Conservation (phyloP, 257 asterid genomes). For the Cruciata laevipes region DNA sequence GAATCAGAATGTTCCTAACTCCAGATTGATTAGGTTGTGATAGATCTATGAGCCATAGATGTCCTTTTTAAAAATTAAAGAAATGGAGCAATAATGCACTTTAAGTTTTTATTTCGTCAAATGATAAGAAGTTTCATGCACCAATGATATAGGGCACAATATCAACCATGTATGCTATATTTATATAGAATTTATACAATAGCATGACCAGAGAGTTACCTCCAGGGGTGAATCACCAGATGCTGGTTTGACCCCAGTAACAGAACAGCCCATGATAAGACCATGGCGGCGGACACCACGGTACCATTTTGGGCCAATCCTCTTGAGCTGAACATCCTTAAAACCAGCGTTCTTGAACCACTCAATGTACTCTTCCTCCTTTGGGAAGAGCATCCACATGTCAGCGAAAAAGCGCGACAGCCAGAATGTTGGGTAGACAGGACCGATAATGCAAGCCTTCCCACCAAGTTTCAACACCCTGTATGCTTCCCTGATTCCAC, state of each 20-base stretch:
- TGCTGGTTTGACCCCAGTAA: constrained; percentile 72
- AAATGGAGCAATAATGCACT: background rate
- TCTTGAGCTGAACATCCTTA: constrained; percentile 74
- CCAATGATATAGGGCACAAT: background rate
- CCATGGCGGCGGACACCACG: constrained; percentile 97
- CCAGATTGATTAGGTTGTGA: too few relatives aligned
- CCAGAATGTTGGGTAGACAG: constrained; percentile 88
- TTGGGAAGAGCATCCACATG: constrained; percentile 97
- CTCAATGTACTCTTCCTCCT: constrained; percentile 92
- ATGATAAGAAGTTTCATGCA: background rate
- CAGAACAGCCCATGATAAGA: constrained; percentile 98
- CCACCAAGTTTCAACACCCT: constrained; percentile 82
- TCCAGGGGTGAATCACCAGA: constrained; percentile 93
- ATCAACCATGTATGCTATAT: background rate
- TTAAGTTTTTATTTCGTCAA: background rate
- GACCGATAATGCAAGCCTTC: constrained; percentile 91
- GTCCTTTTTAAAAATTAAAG: background rate
- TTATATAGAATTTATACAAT: background rate
- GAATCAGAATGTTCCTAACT: too few relatives aligned
- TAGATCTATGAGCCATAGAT: background rate
- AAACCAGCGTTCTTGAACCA: constrained; percentile 94
- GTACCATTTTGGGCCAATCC: constrained; percentile 98
- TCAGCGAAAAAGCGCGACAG: constrained; percentile 92
- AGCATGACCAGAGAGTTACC: constrained; percentile 31
- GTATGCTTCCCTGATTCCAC: constrained; percentile 92